These are phyloP conservation scores for Cornus florida DNA, from an alignment of 148 eudicot species.

Conservation along the genomic window DNA sequence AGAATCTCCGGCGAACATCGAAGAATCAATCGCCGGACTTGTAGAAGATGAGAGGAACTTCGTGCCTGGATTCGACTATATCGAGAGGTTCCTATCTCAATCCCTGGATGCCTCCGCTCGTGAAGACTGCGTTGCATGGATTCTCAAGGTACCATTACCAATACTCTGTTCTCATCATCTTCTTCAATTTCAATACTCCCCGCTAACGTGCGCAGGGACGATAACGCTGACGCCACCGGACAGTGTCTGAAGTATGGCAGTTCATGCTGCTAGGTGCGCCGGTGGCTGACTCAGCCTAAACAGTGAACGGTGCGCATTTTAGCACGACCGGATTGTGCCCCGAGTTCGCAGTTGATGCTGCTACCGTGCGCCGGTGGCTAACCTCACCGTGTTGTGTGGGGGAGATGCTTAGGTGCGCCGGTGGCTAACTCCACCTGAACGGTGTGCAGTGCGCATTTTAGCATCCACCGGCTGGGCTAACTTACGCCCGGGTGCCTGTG, in stretches of 20 bases:
- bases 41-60: conserved; percentile 56
- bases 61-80: conserved; percentile 27
- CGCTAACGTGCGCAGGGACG: conserved; percentile 5
- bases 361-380: background rate
- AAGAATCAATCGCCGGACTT: conserved; percentile 66
- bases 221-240: background rate
- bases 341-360: background rate
- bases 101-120: conserved; percentile 56
- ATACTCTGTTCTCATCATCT: background rate
- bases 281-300: too few species aligned
- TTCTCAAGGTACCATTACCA: conserved; percentile 64
- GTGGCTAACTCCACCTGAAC: background rate
- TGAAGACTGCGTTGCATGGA: conserved; percentile 71
- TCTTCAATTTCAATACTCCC: background rate
- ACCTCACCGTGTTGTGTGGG: background rate
- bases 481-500: background rate
- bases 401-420: background rate
- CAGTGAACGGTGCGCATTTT: too few species aligned
- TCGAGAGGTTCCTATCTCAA: conserved; percentile 25
- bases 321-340: background rate
- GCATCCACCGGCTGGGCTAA: background rate
- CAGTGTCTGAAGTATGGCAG: background rate
- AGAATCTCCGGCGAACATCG: conserved; percentile 40
- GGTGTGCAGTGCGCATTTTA: background rate
- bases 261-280: too few species aligned